phyloP scores from a whole-genome alignment of 2,329 filamentous ascomycete species.

The Fusarium oligoseptatum region DNA sequence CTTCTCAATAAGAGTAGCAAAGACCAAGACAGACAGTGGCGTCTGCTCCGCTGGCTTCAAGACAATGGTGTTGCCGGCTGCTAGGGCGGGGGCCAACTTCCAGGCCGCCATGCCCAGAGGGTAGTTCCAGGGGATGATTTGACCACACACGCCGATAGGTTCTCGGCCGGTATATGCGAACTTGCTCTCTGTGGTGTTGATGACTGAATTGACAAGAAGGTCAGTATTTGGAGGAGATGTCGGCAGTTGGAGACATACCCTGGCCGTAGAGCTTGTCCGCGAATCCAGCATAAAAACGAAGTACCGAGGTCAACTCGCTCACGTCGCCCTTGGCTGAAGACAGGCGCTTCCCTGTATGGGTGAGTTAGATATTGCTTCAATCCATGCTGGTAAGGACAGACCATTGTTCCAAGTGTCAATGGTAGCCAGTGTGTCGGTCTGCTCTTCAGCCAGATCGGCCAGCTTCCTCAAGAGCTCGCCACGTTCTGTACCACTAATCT shows the following conservation, averaged over 20 bases:
- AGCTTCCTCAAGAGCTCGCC: conserved; percentile 4
- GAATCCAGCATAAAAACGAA: background rate
- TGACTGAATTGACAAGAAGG: background rate
- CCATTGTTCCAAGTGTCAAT: conserved; percentile 62
- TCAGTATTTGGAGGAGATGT: background rate
- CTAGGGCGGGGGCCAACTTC: conserved; percentile 10
- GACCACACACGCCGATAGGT: conserved; percentile 79
- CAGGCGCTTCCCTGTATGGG: background rate
- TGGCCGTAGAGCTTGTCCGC: background rate
- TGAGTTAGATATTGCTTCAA: background rate
- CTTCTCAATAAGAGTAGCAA: conserved; percentile 76
- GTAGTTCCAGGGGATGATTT: conserved; percentile 70
- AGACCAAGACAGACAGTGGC: conserved; percentile 72
- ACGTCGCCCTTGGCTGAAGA: background rate
- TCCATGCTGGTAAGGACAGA: background rate
- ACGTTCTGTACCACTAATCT: background rate
- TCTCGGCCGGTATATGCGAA: conserved; percentile 80
- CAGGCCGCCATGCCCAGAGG: conserved; percentile 2
- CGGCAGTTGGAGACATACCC: background rate
- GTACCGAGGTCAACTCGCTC: background rate
- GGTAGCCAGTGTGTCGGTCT: background rate
- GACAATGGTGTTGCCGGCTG: conserved; percentile 64
- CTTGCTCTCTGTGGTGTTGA: conserved; percentile 70
- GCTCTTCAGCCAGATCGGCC: conserved; percentile 4
- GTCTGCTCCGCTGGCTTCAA: conserved; percentile 64